Evolutionary conservation across 441 rosid genomes (phyloP).

Genomic region (Oxalis stricta): DNA sequence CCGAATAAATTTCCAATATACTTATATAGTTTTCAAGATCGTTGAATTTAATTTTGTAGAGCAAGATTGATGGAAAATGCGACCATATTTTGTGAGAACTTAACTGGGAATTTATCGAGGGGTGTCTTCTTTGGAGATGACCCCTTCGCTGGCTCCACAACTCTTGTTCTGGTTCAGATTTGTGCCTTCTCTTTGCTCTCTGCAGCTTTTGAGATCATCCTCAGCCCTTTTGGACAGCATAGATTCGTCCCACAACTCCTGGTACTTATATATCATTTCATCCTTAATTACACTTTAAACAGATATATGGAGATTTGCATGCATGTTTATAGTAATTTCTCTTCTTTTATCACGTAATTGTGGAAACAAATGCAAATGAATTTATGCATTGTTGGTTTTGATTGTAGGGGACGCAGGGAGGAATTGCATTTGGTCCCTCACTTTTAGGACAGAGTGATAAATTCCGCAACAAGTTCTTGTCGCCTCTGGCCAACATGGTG

Average conservation of each 20-base stretch:
- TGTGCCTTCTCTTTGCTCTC: conserved; percentile 16
- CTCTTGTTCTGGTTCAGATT: conserved; percentile 20
- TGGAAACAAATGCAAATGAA: no score
- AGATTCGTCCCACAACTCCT: conserved; percentile 23
- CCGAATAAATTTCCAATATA: no score
- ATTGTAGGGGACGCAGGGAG: conserved; percentile 20
- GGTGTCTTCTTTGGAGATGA: background rate
- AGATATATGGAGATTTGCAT: no score
- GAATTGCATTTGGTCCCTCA: conserved; percentile 36
- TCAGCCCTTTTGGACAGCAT: conserved; percentile 25
- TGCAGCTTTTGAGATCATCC: conserved; percentile 13
- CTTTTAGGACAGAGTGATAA: conserved; percentile 15
- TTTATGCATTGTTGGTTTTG: no score
- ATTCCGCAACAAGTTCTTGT: conserved; percentile 10
- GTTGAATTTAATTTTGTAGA: no score
- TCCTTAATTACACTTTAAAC: background rate
- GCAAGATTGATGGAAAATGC: no score
- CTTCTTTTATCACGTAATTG: no score
- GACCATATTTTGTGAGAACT: background rate
- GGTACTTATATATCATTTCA: conserved; percentile 26
- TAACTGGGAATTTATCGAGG: no score
- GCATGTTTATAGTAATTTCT: no score
- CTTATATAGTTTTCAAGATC: no score
- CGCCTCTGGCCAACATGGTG: conserved; percentile 9
- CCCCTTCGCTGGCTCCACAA: conserved; percentile 4